Conservation (phyloP, 108 stramenopile species). For the Chaetoceros muelleri region DNA sequence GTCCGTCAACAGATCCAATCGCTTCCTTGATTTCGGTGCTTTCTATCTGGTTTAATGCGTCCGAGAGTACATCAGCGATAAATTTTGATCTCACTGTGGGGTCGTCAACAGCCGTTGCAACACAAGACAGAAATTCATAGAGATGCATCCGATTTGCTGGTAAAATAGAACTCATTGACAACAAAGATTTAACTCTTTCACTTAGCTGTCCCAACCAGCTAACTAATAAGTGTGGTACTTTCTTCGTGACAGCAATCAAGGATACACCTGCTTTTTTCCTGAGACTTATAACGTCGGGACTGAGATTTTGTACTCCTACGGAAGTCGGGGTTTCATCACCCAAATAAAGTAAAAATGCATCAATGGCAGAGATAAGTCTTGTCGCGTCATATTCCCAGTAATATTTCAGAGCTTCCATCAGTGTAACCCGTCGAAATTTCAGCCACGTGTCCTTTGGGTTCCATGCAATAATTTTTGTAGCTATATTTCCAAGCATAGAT, state of each 20-base stretch:
- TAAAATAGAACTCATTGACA: slow-evolving; percentile 41
- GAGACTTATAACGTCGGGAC: slow-evolving; percentile 53
- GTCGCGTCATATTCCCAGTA: slow-evolving; percentile 78
- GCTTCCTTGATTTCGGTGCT: slow-evolving; percentile 36
- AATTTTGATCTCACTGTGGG: slow-evolving; percentile 58
- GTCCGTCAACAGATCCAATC: slow-evolving; percentile 39
- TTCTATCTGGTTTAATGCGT: slow-evolving; percentile 47
- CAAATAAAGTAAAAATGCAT: slow-evolving; percentile 55
- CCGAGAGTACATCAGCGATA: slow-evolving; percentile 63
- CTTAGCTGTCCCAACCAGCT: slow-evolving; percentile 74
- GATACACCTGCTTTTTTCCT: slow-evolving; percentile 72
- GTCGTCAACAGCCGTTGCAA: slow-evolving; percentile 77
- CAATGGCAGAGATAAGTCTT: slow-evolving; percentile 60
- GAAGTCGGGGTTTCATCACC: slow-evolving; percentile 32
- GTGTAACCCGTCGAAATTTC: slow-evolving; percentile 53
- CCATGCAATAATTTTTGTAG: slow-evolving; percentile 55
- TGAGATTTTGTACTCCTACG: slow-evolving; percentile 17
- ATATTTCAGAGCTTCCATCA: slow-evolving; percentile 58
- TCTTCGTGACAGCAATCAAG: slow-evolving; percentile 65
- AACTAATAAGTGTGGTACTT: slow-evolving; percentile 66
- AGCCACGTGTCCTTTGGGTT: slow-evolving; percentile 70
- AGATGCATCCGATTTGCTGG: slow-evolving; percentile 79
- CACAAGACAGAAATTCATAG: slow-evolving; percentile 77
- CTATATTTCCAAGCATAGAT: slow-evolving; percentile 47
- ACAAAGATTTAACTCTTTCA: slow-evolving; percentile 45